A percentile compares a stretch with the other conserved stretches of the same genome.
These are phyloP conservation scores for Rhodamnia rubescens DNA, from an alignment of 345 rosid genomes.

Conservation along the genomic window DNA sequence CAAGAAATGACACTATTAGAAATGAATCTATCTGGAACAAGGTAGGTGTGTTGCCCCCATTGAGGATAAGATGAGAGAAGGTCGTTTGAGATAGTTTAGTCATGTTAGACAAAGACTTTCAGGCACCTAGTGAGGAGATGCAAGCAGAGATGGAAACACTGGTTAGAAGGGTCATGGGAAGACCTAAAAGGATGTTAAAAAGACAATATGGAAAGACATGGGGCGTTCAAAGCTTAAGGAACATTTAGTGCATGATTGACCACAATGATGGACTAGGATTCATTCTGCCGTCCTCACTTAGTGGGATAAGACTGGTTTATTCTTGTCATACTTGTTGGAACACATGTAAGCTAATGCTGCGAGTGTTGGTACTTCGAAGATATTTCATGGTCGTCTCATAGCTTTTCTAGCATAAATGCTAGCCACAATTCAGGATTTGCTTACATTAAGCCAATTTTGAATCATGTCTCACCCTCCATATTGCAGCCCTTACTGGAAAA, in stretches of 20 bases:
- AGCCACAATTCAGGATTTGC: background rate
- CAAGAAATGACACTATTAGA: background rate
- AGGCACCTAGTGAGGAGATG: background rate
- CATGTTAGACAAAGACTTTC: background rate
- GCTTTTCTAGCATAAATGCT: background rate
- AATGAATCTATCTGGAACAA: background rate
- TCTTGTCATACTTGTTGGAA: background rate
- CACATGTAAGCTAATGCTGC: background rate
- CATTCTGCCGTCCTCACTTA: background rate
- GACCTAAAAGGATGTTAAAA: background rate
- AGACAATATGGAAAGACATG: background rate
- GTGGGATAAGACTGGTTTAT: background rate
- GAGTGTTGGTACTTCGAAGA: background rate
- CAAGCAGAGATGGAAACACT: background rate
- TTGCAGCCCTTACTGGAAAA: constrained; percentile 68
- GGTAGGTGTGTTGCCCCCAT: background rate
- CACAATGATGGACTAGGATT: background rate
- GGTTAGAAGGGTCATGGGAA: background rate
- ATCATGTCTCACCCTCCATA: background rate
- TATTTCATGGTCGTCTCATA: background rate
- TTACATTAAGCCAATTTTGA: background rate
- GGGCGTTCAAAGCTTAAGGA: background rate
- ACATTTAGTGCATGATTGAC: background rate
- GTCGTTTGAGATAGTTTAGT: background rate
- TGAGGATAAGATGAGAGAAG: background rate